Evolutionary conservation across 2,329 filamentous ascomycete genomes (phyloP).

Genomic region (Phialophora macrospora): DNA sequence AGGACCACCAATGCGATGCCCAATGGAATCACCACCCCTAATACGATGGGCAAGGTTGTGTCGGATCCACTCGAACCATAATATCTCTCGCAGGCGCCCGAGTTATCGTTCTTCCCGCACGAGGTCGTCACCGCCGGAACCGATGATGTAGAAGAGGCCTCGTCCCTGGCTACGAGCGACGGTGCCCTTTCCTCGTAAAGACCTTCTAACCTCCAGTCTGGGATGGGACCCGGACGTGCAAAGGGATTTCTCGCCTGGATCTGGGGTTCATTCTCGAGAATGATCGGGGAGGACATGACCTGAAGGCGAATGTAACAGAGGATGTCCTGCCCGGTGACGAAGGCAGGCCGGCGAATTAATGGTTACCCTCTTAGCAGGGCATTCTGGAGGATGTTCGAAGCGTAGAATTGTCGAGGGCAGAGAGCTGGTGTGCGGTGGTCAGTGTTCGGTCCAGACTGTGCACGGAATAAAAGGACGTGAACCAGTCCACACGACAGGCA

Average conservation of each 20-base stretch:
- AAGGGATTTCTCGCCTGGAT: conserved; percentile 33
- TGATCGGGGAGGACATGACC: conserved; percentile 26
- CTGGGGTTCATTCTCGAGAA: conserved; percentile 34
- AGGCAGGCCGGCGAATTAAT: conserved; percentile 8
- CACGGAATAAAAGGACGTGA: conserved; percentile 30
- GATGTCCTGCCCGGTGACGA: conserved; percentile 4
- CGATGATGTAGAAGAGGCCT: conserved; percentile 23
- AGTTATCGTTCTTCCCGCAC: conserved; percentile 29
- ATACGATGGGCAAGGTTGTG: conserved; percentile 68
- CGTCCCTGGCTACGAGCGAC: conserved; percentile 28
- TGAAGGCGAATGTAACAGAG: conserved; percentile 4
- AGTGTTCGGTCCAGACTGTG: conserved; percentile 28
- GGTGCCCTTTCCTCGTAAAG: conserved; percentile 32
- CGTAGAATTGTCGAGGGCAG: conserved; percentile 2
- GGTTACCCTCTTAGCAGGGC: conserved; percentile 16
- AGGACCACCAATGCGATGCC: conserved; percentile 69
- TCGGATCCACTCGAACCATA: conserved; percentile 44
- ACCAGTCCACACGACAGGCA: conserved; percentile 29
- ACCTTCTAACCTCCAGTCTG: conserved; percentile 32
- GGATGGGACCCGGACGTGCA: conserved; percentile 36
- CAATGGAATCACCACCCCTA: conserved; percentile 77
- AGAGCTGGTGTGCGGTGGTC: conserved; percentile 15
- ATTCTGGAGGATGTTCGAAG: conserved; percentile 16
- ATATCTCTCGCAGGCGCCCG: conserved; percentile 30
- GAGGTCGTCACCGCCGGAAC: conserved; percentile 21